These are phyloP conservation scores for Fusarium papillatum DNA, from an alignment of 2,329 filamentous ascomycete species.

Conservation along the genomic window DNA sequence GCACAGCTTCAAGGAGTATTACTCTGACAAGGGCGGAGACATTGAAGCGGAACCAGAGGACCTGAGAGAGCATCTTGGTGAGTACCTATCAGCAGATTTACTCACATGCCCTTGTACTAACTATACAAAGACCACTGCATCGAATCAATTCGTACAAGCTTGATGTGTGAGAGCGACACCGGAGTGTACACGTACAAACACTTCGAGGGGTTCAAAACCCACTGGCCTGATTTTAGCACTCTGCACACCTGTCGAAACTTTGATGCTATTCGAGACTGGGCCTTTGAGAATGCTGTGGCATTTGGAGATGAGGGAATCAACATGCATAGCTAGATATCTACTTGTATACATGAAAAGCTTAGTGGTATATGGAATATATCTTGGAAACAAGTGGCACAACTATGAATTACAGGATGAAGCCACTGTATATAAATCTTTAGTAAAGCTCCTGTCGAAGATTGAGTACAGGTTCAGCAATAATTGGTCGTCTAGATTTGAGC, in stretches of 20 bases:
- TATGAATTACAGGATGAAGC: not conserved
- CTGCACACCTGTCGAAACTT: constrained; percentile 68
- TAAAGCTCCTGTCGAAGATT: not conserved
- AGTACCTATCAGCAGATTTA: rapidly evolving
- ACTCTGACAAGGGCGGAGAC: constrained; percentile 61
- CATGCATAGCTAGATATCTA: not conserved
- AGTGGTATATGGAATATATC: not conserved
- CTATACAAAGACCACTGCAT: constrained; percentile 31
- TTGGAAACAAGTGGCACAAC: too few species aligned
- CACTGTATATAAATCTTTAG: not conserved
- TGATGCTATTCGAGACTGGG: constrained; percentile 64
- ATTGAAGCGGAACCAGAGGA: constrained; percentile 52
- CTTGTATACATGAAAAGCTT: not conserved
- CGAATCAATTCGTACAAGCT: constrained; percentile 61
- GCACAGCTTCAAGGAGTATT: constrained; percentile 64
- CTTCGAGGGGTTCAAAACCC: constrained; percentile 60
- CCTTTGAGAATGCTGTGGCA: constrained; percentile 62
- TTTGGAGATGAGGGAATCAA: constrained; percentile 57
- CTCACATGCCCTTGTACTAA: not conserved
- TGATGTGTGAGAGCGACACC: constrained; percentile 69
- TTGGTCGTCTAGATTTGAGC: not conserved
- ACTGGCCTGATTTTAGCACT: constrained; percentile 69
- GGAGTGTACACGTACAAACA: constrained; percentile 67
- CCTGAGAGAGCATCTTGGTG: constrained; percentile 34
- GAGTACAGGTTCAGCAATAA: not conserved